Percentiles rank a stretch among this genome's conserved stretches.
These are phyloP conservation scores for Rhypophila decipiens DNA, from an alignment of 495 filamentous ascomycete species.

Conservation along the genomic window DNA sequence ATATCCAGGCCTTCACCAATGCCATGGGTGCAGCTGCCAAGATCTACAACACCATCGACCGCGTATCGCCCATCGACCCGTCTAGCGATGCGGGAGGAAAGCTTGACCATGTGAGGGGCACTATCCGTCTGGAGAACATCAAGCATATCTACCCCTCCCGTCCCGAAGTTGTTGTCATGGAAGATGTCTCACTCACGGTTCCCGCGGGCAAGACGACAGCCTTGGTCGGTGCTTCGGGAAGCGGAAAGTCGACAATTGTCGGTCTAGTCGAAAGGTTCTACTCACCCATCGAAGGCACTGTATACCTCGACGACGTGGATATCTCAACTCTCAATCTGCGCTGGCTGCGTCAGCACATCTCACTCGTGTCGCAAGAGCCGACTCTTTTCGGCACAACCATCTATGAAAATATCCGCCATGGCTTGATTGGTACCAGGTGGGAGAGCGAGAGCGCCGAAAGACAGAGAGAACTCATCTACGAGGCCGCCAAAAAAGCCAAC, in stretches of 20 bases:
- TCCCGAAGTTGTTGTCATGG: constrained; percentile 81
- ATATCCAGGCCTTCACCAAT: constrained; percentile 69
- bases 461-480: constrained; percentile 61
- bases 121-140: constrained; percentile 74
- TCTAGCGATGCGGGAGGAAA: constrained; percentile 61
- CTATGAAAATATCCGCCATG: constrained; percentile 77
- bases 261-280: constrained; percentile 93
- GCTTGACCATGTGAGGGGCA: constrained; percentile 65
- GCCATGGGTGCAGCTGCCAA: constrained; percentile 78
- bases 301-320: constrained; percentile 80
- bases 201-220: constrained; percentile 84
- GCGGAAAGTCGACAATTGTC: constrained; percentile 88
- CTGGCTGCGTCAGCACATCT: constrained; percentile 88
- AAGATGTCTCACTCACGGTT: constrained; percentile 69
- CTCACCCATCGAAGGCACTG: constrained; percentile 70
- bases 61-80: constrained; percentile 80
- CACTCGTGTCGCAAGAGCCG: constrained; percentile 80
- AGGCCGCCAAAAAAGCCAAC: constrained; percentile 85
- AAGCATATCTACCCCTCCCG: constrained; percentile 93
- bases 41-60: constrained; percentile 89
- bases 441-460: constrained; percentile 60
- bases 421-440: constrained; percentile 77
- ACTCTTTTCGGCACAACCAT: constrained; percentile 82
- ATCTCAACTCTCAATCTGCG: constrained; percentile 75
- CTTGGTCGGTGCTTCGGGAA: constrained; percentile 80